These are phyloP conservation scores for Scedosporium apiospermum DNA, from an alignment of 2,329 filamentous ascomycete genomes.

Conservation along the genomic window DNA sequence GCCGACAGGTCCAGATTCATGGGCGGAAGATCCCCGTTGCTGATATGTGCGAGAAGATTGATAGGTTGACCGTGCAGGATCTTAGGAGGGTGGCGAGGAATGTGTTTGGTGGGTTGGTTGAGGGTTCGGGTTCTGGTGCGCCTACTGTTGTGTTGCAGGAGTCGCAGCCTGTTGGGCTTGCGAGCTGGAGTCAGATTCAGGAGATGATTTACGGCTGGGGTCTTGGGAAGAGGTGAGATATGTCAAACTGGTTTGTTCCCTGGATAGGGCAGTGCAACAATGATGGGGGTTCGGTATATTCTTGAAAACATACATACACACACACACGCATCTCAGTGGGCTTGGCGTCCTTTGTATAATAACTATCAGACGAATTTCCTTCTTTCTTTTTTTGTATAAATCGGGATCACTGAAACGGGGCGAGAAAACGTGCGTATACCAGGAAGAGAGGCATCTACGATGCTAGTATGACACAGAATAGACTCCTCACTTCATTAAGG, in stretches of 20 bases:
- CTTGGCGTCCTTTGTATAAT: not conserved
- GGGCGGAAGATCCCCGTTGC: constrained; percentile 82
- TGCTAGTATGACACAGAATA: not conserved
- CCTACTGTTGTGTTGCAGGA: constrained; percentile 95
- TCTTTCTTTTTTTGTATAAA: not conserved
- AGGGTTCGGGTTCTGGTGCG: constrained; percentile 70
- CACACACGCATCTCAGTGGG: not conserved
- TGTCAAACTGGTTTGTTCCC: no score
- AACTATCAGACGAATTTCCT: not conserved
- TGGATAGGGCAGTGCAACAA: no score
- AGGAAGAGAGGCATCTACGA: not conserved
- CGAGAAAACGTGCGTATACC: not conserved
- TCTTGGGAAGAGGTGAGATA: constrained; percentile 47
- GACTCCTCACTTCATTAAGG: not conserved
- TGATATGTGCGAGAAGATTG: constrained; percentile 88
- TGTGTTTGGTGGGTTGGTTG: constrained; percentile 67
- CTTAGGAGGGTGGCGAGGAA: constrained; percentile 69
- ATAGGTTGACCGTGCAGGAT: constrained; percentile 69
- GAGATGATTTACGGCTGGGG: constrained; percentile 76
- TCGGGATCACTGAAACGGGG: not conserved
- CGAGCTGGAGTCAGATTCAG: constrained; percentile 86
- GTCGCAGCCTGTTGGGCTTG: constrained; percentile 63
- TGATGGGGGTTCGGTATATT: no score
- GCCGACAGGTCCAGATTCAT: constrained; percentile 93
- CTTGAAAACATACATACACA: no score